Conservation (phyloP, 2,329 filamentous ascomycete species). For the Verticillium dahliae region DNA sequence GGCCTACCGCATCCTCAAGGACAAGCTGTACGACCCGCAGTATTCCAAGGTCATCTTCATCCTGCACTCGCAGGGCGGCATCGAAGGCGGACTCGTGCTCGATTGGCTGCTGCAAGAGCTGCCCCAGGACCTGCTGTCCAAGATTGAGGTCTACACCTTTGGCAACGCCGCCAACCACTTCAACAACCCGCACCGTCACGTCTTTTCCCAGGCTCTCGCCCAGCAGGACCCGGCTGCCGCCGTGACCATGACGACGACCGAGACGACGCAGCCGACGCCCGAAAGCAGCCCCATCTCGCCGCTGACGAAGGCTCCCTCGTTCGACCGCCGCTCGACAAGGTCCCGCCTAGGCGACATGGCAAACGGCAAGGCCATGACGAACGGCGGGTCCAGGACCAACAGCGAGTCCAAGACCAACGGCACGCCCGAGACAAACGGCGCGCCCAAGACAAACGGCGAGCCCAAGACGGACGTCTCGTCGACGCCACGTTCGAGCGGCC, state of each 20-base stretch:
- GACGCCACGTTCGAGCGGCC: not conserved
- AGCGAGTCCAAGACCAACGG: conserved; percentile 2
- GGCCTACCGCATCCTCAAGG: conserved; percentile 57
- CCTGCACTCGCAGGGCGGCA: conserved; percentile 71
- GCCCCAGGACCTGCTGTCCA: conserved; percentile 55
- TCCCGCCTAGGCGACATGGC: not conserved
- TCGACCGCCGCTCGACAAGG: not conserved
- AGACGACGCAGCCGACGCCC: not conserved
- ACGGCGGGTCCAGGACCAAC: not conserved
- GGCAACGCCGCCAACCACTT: conserved; percentile 76
- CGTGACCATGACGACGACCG: conserved; percentile 8
- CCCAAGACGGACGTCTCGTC: not conserved
- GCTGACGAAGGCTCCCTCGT: not conserved
- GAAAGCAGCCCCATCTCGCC: conserved; percentile 7
- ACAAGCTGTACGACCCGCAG: conserved; percentile 52
- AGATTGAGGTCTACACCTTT: conserved; percentile 74
- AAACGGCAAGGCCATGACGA: not conserved
- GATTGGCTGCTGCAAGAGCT: conserved; percentile 73
- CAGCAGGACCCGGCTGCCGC: conserved; percentile 26
- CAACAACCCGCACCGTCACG: conserved; percentile 54
- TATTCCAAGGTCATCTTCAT: conserved; percentile 68
- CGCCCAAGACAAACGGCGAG: conserved; percentile 2
- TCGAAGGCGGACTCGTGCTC: conserved; percentile 65
- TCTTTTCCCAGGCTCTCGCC: conserved; percentile 29
- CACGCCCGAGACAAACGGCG: not conserved